These are phyloP conservation scores for Dalbergia cultrata DNA, from an alignment of 306 rosid species.

Conservation along the genomic window DNA sequence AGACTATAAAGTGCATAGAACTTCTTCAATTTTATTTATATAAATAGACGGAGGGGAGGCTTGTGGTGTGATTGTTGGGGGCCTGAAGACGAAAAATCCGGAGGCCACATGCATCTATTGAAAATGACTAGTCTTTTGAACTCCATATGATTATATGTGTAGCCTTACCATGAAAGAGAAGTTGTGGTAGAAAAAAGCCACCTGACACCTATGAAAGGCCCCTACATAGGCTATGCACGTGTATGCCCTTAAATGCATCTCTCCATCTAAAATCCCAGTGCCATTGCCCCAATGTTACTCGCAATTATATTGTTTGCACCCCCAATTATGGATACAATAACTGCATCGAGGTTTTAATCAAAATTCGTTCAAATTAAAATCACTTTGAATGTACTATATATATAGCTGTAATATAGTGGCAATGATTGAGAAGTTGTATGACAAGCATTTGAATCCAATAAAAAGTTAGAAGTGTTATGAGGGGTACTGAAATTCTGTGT, in stretches of 20 bases:
- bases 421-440: slow-evolving; percentile 27
- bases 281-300: slow-evolving; percentile 31
- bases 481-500: neutral
- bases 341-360: neutral
- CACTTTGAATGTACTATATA: neutral
- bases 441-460: slow-evolving; percentile 6
- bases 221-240: slow-evolving; percentile 54
- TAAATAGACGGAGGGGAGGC: slow-evolving; percentile 28
- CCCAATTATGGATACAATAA: slow-evolving; percentile 15
- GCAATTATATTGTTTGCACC: neutral
- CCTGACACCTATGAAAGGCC: slow-evolving; percentile 42
- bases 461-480: neutral
- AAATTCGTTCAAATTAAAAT: neutral
- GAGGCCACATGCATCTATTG: slow-evolving; percentile 47
- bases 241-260: slow-evolving; percentile 44
- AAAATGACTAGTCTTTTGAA: slow-evolving; percentile 51
- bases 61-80: slow-evolving; percentile 38
- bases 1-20: neutral
- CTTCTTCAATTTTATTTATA: neutral
- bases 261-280: slow-evolving; percentile 33
- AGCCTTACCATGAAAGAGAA: slow-evolving; percentile 46
- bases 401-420: too few species aligned
- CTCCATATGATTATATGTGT: slow-evolving; percentile 43
- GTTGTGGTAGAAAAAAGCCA: slow-evolving; percentile 38
- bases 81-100: slow-evolving; percentile 36